These are phyloP conservation scores for Sporothrix phasma DNA, from an alignment of 2,329 filamentous ascomycete species.

Conservation along the genomic window DNA sequence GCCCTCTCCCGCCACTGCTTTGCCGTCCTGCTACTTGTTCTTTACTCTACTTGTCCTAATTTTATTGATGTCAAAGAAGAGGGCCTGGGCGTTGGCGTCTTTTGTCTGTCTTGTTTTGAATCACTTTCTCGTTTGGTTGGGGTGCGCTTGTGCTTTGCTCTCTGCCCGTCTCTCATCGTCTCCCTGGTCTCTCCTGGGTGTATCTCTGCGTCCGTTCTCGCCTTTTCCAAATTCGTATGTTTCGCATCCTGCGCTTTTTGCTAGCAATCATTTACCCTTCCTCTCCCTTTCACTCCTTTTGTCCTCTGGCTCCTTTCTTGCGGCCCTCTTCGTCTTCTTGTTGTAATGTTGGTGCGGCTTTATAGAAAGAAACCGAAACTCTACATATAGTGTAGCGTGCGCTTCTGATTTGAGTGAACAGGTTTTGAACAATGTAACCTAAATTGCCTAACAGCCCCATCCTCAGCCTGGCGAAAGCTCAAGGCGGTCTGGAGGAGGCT, in stretches of 20 bases:
- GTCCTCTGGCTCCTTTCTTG: too few species aligned
- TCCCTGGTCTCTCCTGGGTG: background rate
- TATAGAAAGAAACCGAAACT: conserved; percentile 1
- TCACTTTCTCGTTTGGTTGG: background rate
- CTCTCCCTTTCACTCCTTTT: background rate
- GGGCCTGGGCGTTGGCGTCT: conserved; percentile 9
- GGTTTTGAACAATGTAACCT: background rate
- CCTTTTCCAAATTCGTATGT: background rate
- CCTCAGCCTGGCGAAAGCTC: background rate
- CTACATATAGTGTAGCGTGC: background rate
- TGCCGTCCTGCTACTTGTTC: background rate
- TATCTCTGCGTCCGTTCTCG: background rate
- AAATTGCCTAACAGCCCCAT: background rate
- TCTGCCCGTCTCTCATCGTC: background rate
- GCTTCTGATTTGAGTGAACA: background rate
- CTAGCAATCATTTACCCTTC: background rate
- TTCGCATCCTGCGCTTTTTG: background rate
- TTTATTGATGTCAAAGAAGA: background rate
- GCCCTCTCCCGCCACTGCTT: background rate
- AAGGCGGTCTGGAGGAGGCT: conserved; percentile 2
- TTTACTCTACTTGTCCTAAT: background rate
- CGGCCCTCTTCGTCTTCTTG: background rate
- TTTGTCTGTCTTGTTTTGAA: background rate
- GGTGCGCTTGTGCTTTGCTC: too few species aligned
- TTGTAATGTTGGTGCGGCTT: background rate